phyloP scores from a whole-genome alignment of 176 grass and related monocot species.

The Aechmea fasciata region DNA sequence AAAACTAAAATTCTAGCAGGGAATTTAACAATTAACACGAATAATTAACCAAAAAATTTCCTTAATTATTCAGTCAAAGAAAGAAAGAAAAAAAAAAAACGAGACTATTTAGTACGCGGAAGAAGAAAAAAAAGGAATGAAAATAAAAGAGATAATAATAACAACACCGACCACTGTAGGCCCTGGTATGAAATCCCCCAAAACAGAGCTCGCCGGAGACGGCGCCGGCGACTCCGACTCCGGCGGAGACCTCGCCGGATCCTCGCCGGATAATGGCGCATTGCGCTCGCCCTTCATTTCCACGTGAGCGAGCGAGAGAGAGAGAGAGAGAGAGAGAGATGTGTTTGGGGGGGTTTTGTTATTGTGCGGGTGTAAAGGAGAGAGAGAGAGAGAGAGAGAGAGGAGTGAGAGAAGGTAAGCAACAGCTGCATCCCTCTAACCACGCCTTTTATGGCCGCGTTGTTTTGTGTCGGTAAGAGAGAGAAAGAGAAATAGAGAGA shows the following conservation, averaged over 20 bases:
- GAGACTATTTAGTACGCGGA: too few species aligned
- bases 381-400: neutral
- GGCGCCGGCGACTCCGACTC: neutral
- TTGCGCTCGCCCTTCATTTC: neutral
- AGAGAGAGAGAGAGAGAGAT: neutral
- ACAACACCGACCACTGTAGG: neutral
- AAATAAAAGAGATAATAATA: neutral
- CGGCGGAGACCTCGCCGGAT: neutral
- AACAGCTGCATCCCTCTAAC: constrained; percentile 1
- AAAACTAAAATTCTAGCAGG: neutral
- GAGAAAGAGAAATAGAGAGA: too few species aligned
- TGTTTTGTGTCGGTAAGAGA: constrained; percentile 22
- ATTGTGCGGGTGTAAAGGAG: neutral
- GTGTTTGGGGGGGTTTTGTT: neutral
- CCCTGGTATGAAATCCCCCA: neutral
- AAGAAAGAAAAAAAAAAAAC: neutral
- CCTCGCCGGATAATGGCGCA: neutral
- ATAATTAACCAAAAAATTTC: neutral
- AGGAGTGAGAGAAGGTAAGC: neutral
- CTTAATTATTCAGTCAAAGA: neutral
- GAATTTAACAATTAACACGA: neutral
- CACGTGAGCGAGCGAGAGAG: neutral
- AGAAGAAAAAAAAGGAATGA: neutral
- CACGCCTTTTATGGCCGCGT: constrained; percentile 4
- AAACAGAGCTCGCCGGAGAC: neutral